Conservation (phyloP, 2,329 filamentous ascomycete genomes). For the Epichloe amarillans region DNA sequence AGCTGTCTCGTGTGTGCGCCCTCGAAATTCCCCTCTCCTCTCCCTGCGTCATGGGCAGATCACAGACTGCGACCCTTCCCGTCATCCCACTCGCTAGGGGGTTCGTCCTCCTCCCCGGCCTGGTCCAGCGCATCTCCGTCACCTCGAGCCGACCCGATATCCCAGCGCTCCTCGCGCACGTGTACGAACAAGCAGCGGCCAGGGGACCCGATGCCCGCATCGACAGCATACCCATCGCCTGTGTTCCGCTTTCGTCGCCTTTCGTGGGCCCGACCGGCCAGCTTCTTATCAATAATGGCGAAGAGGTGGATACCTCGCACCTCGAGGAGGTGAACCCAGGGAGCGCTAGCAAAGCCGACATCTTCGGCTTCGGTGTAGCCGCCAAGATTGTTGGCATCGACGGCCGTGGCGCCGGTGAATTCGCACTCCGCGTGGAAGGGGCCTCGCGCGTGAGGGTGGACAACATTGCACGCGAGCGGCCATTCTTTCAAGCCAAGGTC, state of each 20-base stretch:
- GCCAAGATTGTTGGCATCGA: slow-evolving; percentile 69
- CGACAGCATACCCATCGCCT: slow-evolving; percentile 65
- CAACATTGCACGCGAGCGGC: slow-evolving; percentile 51
- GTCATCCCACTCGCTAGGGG: slow-evolving; percentile 73
- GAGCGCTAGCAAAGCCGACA: slow-evolving; percentile 52
- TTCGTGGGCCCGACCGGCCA: slow-evolving; percentile 63
- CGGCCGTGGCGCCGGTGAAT: slow-evolving; percentile 59
- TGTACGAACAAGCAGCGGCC: slow-evolving; percentile 64
- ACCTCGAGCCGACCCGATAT: slow-evolving; percentile 72
- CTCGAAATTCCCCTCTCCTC: neutral
- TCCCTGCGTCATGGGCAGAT: slow-evolving; percentile 23
- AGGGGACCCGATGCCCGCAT: slow-evolving; percentile 51
- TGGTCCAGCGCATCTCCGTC: slow-evolving; percentile 73
- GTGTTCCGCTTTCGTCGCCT: slow-evolving; percentile 71
- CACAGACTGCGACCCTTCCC: slow-evolving; percentile 43
- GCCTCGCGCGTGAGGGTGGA: slow-evolving; percentile 64
- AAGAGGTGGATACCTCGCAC: slow-evolving; percentile 31
- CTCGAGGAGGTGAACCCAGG: slow-evolving; percentile 40
- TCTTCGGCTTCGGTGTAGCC: slow-evolving; percentile 73
- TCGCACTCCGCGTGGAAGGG: slow-evolving; percentile 78
- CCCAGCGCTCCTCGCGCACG: slow-evolving; percentile 69
- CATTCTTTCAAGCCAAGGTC: slow-evolving; percentile 77
- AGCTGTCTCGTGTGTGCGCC: neutral
- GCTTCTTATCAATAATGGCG: slow-evolving; percentile 55
- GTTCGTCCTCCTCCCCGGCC: slow-evolving; percentile 72